phyloP scores from a whole-genome alignment of 2,329 filamentous ascomycete genomes.

The Beauveria varroae region DNA sequence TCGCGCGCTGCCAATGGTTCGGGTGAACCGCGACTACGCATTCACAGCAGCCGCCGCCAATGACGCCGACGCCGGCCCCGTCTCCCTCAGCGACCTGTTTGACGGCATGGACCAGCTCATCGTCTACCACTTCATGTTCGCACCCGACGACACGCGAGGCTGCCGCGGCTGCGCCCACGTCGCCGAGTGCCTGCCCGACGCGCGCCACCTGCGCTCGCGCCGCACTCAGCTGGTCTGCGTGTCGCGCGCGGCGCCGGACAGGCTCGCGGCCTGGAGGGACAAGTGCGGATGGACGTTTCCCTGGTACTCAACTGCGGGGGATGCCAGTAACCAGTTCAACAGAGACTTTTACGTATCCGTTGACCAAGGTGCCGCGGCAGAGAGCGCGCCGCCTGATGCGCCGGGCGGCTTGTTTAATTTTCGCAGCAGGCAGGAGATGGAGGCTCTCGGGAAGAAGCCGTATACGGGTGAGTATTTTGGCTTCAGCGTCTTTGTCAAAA shows the following conservation, averaged over 20 bases:
- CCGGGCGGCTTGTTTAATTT: conserved; percentile 21
- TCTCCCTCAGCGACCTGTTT: conserved; percentile 26
- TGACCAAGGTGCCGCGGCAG: conserved; percentile 14
- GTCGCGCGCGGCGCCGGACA: conserved; percentile 29
- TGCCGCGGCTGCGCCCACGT: conserved; percentile 32
- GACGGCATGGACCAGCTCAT: conserved; percentile 28
- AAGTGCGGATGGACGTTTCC: conserved; percentile 34
- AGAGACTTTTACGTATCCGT: conserved; percentile 31
- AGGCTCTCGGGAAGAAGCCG: conserved; percentile 20
- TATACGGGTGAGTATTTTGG: conserved; percentile 28
- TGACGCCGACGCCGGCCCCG: conserved; percentile 16
- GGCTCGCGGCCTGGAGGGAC: conserved; percentile 28
- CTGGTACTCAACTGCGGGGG: conserved; percentile 27
- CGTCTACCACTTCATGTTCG: conserved; percentile 41
- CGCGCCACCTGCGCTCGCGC: conserved; percentile 29
- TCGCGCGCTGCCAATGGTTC: conserved; percentile 32
- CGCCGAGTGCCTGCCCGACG: conserved; percentile 30
- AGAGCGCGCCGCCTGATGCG: conserved; percentile 15
- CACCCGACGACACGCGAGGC: conserved; percentile 24
- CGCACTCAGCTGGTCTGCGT: conserved; percentile 31
- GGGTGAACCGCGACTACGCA: conserved; percentile 27
- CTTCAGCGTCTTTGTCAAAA: conserved; percentile 28
- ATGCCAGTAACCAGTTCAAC: conserved; percentile 29
- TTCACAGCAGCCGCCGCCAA: conserved; percentile 24
- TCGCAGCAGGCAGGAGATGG: conserved; percentile 18